phyloP scores from a whole-genome alignment of 345 rosid genomes.

The Lumnitzera racemosa region DNA sequence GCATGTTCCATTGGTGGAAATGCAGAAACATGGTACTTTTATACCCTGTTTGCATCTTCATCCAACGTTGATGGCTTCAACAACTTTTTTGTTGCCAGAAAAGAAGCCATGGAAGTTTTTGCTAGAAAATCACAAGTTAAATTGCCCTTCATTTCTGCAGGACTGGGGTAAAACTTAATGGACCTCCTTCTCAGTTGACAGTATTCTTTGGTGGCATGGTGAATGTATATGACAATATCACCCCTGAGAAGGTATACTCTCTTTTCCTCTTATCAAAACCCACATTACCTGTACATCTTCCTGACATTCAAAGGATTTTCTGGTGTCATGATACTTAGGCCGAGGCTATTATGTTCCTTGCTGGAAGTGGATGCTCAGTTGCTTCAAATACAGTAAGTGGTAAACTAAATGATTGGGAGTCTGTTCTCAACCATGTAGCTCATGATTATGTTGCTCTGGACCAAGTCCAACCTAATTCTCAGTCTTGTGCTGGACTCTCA shows the following conservation, averaged over 20 bases:
- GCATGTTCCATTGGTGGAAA: background rate
- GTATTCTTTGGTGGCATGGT: background rate
- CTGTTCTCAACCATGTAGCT: constrained; percentile 18
- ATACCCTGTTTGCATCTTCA: too few relatives aligned
- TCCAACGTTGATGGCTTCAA: too few relatives aligned
- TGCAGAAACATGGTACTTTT: background rate
- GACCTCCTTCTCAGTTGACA: constrained; percentile 5
- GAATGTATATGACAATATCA: constrained; percentile 5
- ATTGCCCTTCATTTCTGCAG: constrained; percentile 1
- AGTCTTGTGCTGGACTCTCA: constrained; percentile 30
- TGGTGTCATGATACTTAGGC: constrained; percentile 38
- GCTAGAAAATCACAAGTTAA: too few relatives aligned
- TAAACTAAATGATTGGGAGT: constrained; percentile 23
- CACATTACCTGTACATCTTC: constrained; percentile 1
- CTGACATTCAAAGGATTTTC: background rate
- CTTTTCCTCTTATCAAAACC: background rate
- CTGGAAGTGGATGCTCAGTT: constrained; percentile 37
- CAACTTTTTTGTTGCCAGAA: too few relatives aligned
- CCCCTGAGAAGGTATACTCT: constrained; percentile 9
- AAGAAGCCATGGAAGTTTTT: too few relatives aligned
- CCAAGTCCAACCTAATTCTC: constrained; percentile 27
- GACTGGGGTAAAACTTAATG: background rate
- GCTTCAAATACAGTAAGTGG: constrained; percentile 22
- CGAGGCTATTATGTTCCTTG: constrained; percentile 72
- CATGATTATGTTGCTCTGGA: constrained; percentile 18